Conservation (phyloP, 257 asterid species). For the Scutellaria galericulata region DNA sequence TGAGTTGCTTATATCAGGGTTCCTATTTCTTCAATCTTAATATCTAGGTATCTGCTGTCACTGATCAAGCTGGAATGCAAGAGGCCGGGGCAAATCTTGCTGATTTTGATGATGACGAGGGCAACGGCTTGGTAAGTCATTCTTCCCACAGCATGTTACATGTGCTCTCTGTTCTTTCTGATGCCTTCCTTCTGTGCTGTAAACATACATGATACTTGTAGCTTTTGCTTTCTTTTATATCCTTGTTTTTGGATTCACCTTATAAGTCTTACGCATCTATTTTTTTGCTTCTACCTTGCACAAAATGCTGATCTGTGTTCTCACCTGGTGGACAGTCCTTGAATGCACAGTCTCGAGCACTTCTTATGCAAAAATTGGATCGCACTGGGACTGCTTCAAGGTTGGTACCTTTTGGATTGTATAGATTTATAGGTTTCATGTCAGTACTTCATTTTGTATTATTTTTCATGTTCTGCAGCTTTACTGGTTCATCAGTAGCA, state of each 20-base stretch:
- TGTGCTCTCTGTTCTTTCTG: not conserved
- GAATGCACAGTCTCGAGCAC: constrained; percentile 67
- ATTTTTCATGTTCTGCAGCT: constrained; percentile 42
- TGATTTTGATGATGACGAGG: constrained; percentile 69
- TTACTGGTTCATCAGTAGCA: constrained; percentile 47
- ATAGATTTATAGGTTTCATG: not conserved
- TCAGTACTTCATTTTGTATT: constrained; percentile 25
- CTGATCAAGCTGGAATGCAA: constrained; percentile 64
- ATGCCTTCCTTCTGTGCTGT: constrained; percentile 7
- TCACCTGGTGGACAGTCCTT: constrained; percentile 55
- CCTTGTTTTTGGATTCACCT: constrained; percentile 1
- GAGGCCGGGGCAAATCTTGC: constrained; percentile 63
- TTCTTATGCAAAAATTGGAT: constrained; percentile 69
- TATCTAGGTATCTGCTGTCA: constrained; percentile 67
- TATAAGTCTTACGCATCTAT: constrained; percentile 16
- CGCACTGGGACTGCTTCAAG: constrained; percentile 62
- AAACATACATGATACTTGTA: not conserved
- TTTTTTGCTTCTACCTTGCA: constrained; percentile 18
- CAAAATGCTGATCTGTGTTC: constrained; percentile 33
- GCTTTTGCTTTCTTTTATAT: constrained; percentile 7
- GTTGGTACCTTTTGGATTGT: constrained; percentile 38
- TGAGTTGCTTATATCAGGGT: constrained; percentile 2
- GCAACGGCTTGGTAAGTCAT: constrained; percentile 69
- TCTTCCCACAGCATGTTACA: constrained; percentile 8
- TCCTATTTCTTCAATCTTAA: constrained; percentile 7